Base-by-base conservation (phyloP, 192 early-diverging fungal species). In the Rhizoclosmatium globosum region DNA sequence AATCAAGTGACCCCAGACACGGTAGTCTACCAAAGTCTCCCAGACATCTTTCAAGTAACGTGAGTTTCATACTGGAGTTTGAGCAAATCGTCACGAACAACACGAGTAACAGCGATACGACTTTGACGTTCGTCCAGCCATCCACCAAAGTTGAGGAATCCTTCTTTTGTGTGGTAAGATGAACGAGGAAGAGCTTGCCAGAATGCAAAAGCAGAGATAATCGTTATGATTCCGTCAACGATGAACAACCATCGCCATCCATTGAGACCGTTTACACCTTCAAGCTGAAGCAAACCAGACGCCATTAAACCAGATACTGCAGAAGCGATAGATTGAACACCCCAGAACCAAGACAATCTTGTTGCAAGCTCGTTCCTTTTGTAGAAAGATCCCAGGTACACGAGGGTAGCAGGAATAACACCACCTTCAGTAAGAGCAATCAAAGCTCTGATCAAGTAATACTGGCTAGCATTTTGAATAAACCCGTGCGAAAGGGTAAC, bases 211-310 rank as follows among this genome's bases (percentile, higher is more conserved):
- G 87, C 89, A 31, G 89, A 56, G 41, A 89, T 46, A 13, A 86
- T 75, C 9, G 92, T 91, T 15, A 82, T 77, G 9, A 88, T 43
- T 11, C 91, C 92, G 48, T 92, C 92, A 61, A 93, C 81, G 48
- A 89, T 42, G 80, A 92, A 92, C 3, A 92, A 64, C 92, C 92
- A 93, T 46, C 87, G 84, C 92, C 92, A 93, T 4, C 89, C 92
- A 21, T 85, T 79, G 3, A 90, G 79, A 62, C 87, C 87, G 57
- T 76, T 83, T 42, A 85, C 74, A 42, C 90, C 89, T 39, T 82
- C 76, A 67, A 93, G 75, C 13, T 83, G 85, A 7, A 91, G 31
- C 31, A 31, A 31, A 31, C 31, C 31, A 31, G 31, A 83, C 1
- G 92, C 79, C 39, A 93, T 64, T 13, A 91, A 71, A 48, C 89